A percentile compares a stretch with the other conserved stretches of the same genome.
Evolutionary conservation across 306 rosid genomes (phyloP).

Genomic region (Alnus glutinosa): DNA sequence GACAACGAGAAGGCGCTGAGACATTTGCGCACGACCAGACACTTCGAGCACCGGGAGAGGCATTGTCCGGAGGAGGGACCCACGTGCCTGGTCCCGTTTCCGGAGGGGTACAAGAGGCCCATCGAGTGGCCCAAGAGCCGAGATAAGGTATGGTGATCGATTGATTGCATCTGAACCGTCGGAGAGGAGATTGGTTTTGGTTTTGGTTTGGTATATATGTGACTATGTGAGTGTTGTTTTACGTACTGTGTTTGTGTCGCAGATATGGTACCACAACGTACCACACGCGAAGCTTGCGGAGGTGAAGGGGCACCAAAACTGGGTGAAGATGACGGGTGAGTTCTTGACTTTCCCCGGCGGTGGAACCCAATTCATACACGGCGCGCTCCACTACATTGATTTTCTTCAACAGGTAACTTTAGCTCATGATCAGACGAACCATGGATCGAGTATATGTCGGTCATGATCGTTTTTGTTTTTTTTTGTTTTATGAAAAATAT

Average conservation of each 20-base stretch:
- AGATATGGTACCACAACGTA: slow-evolving; percentile 88
- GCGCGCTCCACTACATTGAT: slow-evolving; percentile 90
- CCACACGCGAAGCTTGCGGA: slow-evolving; percentile 73
- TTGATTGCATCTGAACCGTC: not conserved
- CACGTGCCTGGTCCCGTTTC: slow-evolving; percentile 70
- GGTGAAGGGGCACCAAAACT: slow-evolving; percentile 95
- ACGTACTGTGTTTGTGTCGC: not conserved
- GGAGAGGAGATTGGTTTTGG: not conserved
- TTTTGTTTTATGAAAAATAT: too few relatives aligned
- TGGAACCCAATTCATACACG: slow-evolving; percentile 91
- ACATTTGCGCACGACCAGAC: slow-evolving; percentile 47
- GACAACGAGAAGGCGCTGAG: slow-evolving; percentile 75
- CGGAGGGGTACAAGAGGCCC: slow-evolving; percentile 58
- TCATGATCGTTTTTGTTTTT: too few relatives aligned
- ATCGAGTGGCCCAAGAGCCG: slow-evolving; percentile 76
- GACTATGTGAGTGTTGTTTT: not conserved
- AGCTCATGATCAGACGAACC: not conserved
- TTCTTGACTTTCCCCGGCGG: slow-evolving; percentile 93
- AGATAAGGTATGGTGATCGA: slow-evolving; percentile 56
- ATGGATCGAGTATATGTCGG: not conserved
- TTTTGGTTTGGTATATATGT: not conserved
- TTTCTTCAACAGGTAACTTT: slow-evolving; percentile 65
- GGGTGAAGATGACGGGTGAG: slow-evolving; percentile 92
- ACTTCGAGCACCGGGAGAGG: slow-evolving; percentile 84
- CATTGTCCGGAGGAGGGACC: slow-evolving; percentile 88